Percentiles rank a stretch among this genome's conserved stretches.
These are phyloP conservation scores for Huntiella bhutanensis DNA, from an alignment of 2,329 filamentous ascomycete species.

Conservation along the genomic window DNA sequence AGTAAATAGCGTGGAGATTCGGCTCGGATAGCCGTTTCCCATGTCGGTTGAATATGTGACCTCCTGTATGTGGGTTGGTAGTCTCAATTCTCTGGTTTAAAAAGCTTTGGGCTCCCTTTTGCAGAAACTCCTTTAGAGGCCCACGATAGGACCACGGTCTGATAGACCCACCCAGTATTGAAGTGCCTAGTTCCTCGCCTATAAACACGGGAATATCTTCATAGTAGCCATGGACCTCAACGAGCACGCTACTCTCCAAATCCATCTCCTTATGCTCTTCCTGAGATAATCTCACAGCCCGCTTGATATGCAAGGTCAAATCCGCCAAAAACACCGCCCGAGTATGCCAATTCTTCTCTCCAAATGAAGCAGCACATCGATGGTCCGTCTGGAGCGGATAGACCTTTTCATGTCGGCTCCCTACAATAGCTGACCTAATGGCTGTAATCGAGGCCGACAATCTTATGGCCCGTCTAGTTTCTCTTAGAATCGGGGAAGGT, in stretches of 20 bases:
- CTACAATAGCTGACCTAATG: constrained; percentile 33
- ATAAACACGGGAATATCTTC: constrained; percentile 25
- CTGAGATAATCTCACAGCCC: constrained; percentile 17
- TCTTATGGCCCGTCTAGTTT: constrained; percentile 19
- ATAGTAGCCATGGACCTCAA: constrained; percentile 41
- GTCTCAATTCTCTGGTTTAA: constrained; percentile 30
- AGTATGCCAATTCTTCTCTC: constrained; percentile 28
- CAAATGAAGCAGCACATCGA: constrained; percentile 35
- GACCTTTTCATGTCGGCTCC: constrained; percentile 31
- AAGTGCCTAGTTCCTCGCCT: neutral
- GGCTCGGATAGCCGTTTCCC: constrained; percentile 3
- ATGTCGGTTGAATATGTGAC: constrained; percentile 11
- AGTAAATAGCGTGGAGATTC: neutral
- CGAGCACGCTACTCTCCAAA: constrained; percentile 32
- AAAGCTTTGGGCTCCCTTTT: constrained; percentile 35
- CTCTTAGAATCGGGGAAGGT: constrained; percentile 14
- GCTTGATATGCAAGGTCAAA: constrained; percentile 18
- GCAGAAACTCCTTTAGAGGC: constrained; percentile 33
- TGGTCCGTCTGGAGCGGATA: constrained; percentile 36
- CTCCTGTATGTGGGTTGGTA: constrained; percentile 13
- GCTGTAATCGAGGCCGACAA: constrained; percentile 41
- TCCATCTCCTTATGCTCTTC: constrained; percentile 25
- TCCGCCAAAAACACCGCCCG: constrained; percentile 24
- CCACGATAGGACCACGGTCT: constrained; percentile 32
- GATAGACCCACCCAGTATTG: constrained; percentile 19